Conservation (phyloP, 1,284 basidiomycete genomes). For the Uromyces viciae-fabae region DNA sequence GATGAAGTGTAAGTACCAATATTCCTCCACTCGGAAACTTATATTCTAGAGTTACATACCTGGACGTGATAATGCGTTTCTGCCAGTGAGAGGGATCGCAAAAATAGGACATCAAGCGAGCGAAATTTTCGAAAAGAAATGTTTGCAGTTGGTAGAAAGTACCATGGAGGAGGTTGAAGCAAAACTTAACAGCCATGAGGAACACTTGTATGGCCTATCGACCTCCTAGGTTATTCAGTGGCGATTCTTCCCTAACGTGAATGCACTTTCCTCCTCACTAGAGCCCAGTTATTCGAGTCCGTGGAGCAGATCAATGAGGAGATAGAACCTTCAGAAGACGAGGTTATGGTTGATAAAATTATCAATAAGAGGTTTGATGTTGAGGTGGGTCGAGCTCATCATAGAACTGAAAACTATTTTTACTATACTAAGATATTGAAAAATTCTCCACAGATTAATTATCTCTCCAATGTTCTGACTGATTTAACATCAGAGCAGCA, state of each 20-base stretch:
- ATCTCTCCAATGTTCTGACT: neutral
- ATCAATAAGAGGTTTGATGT: neutral
- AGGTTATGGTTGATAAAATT: neutral
- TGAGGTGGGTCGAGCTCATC: neutral
- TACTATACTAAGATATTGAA: too few species aligned
- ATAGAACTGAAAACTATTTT: too few species aligned
- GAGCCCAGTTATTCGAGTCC: neutral
- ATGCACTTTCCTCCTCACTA: neutral
- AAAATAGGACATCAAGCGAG: neutral
- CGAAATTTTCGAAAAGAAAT: conserved; percentile 11
- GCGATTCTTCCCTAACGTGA: neutral
- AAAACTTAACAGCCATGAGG: neutral
- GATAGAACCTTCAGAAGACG: neutral
- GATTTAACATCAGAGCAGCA: neutral
- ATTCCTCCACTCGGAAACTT: too few species aligned
- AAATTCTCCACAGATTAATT: neutral
- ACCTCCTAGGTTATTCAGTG: neutral
- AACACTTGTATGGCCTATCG: neutral
- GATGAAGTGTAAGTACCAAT: neutral
- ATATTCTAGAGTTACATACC: too few species aligned
- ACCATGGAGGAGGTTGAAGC: neutral
- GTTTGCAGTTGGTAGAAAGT: neutral
- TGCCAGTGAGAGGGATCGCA: neutral
- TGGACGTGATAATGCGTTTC: neutral
- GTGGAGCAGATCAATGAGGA: conserved; percentile 7